Evolutionary conservation across 176 grass and related monocot species (phyloP).

Genomic region (Alloteropsis semialata): DNA sequence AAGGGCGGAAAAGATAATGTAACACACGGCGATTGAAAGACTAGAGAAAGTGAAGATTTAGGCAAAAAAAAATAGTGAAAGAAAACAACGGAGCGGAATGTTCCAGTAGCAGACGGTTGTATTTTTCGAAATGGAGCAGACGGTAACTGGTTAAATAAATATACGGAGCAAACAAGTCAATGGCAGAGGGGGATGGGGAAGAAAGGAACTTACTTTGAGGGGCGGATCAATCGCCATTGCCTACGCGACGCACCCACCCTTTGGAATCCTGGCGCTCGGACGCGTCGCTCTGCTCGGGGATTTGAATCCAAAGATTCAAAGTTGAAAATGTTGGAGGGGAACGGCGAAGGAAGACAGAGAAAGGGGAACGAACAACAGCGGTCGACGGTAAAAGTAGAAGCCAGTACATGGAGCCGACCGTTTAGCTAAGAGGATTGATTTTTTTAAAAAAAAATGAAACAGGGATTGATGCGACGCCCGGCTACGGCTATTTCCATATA

Average conservation of each 20-base stretch:
- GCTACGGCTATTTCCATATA: too few relatives aligned
- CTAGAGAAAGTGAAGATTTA: too few relatives aligned
- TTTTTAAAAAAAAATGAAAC: too few relatives aligned
- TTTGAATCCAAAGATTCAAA: neutral
- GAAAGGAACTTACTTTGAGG: constrained; percentile 13
- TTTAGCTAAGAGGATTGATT: too few relatives aligned
- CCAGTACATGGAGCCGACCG: too few relatives aligned
- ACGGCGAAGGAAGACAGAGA: neutral
- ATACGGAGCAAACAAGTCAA: neutral
- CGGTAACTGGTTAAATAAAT: neutral
- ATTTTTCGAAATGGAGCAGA: too few relatives aligned
- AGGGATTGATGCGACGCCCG: too few relatives aligned
- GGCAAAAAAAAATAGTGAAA: neutral
- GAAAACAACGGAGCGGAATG: neutral
- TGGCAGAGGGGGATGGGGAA: neutral
- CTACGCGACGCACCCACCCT: neutral
- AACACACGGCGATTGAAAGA: too few relatives aligned
- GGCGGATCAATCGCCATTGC: constrained; percentile 26
- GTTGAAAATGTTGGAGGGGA: neutral
- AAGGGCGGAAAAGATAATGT: too few relatives aligned
- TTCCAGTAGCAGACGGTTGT: neutral
- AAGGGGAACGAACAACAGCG: too few relatives aligned
- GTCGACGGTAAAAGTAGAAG: too few relatives aligned
- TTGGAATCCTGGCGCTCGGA: neutral
- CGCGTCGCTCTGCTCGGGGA: neutral